These are phyloP conservation scores for Filobasidium uniguttulatum DNA, from an alignment of 1,284 basidiomycete species.

Conservation along the genomic window DNA sequence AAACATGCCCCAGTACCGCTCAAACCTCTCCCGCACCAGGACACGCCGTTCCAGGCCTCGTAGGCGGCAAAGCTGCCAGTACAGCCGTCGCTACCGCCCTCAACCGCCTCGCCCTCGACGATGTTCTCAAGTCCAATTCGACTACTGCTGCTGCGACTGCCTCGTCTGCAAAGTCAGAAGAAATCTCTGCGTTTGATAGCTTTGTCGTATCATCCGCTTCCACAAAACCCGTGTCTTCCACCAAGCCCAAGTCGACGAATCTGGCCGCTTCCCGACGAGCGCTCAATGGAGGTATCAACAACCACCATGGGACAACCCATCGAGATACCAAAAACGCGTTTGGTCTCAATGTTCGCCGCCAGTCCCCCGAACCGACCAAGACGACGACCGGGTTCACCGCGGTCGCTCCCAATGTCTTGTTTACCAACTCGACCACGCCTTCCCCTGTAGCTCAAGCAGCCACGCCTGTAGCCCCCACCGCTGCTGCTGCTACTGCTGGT, in stretches of 20 bases:
- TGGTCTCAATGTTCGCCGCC: slow-evolving; percentile 7
- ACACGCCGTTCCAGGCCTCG: slow-evolving; percentile 11
- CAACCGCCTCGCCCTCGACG: slow-evolving; percentile 9
- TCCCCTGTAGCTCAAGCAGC: not conserved
- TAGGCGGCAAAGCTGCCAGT: not conserved
- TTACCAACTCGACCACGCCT: slow-evolving; percentile 3
- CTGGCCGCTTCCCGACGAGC: slow-evolving; percentile 7
- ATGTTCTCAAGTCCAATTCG: not conserved
- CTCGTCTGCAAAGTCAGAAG: no score
- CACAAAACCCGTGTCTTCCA: slow-evolving; percentile 6
- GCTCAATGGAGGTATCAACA: slow-evolving; percentile 8
- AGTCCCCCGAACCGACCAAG: not conserved
- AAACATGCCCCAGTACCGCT: slow-evolving; percentile 10
- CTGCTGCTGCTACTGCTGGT: slow-evolving; percentile 4
- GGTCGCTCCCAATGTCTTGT: slow-evolving; percentile 9
- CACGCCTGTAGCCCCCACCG: not conserved
- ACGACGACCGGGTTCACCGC: slow-evolving; percentile 7
- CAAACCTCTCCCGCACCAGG: slow-evolving; percentile 12
- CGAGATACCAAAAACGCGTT: slow-evolving; percentile 8
- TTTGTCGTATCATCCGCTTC: slow-evolving; percentile 11
- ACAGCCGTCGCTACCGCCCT: slow-evolving; percentile 6
- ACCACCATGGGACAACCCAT: not conserved
- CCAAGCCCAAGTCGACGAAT: slow-evolving; percentile 6
- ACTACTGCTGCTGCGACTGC: slow-evolving; percentile 4
- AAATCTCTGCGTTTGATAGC: slow-evolving; percentile 12